Base-by-base conservation (phyloP, 257 asterid genomes). In the Lantana camara region DNA sequence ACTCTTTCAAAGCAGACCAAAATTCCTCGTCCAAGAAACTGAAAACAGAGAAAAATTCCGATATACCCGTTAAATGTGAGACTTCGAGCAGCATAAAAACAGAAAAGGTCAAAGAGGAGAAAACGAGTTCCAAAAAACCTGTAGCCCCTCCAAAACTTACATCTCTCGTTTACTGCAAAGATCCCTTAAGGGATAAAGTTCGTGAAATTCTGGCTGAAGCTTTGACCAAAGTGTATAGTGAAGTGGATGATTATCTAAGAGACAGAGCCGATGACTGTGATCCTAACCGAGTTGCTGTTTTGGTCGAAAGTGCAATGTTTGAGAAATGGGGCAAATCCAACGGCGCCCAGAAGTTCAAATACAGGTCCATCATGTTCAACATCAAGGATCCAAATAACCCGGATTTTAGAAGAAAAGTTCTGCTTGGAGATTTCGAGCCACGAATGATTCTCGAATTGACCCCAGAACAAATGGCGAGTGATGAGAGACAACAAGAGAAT, bases 391-490 rank as follows among this genome's bases (percentile, higher is more conserved):
- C 73, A 7, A 81, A 78, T 16, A 84, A 84, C 67, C 91, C 83
- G 0, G 91, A 84, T 72, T 84, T 90, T 42, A 76, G 99, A 7
- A 77, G 99, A 61, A 87, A 83, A 62, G 89, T 93, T 20, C 83
- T 93, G 32, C 63, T 79, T 0, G 96, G 97, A 14, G 81, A 84
- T 16, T 71, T 82, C 41, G 80, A 74, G 52, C 92, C 96, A 0
- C 67, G 58, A 3, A 54, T 46, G 7, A 37, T 93, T 56, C 72
- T 74, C 0, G 80, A 84, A 1, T 69, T 93, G 77, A 81, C 84
- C 0, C 89, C 97, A 0, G 96, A 85, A 21, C 83, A 94, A 34
- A 94, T 90, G 99, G 99, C 99, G 7, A 90, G 99, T 27, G 96
- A 93, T 19, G 90, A 73, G 47, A 80, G 97, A 52, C 82, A 88